Evolutionary conservation across 192 early-diverging fungal species (phyloP), one percentile per base, ranked within the genome.

Genomic region (Chytriomyces sp.): DNA sequence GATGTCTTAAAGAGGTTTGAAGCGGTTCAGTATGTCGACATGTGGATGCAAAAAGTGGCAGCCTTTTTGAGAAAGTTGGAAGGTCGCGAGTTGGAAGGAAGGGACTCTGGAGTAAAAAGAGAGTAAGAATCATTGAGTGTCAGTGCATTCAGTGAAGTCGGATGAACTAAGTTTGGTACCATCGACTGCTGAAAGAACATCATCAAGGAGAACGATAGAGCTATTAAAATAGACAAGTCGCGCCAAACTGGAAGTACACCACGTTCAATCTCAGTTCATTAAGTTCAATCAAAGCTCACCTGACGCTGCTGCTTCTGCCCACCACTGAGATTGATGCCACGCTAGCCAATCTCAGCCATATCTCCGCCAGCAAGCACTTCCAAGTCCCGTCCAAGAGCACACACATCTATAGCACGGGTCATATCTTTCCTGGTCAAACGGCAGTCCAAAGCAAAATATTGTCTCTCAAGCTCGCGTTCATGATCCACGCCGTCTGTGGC

Each of bases 131-230:
- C 4, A 89, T 23, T 48, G 24, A 77, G 16, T 89, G 13, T 92
- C 28, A 35, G 28, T 2, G n/a, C n/a, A n/a, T n/a, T n/a, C n/a
- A n/a, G n/a, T n/a, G 80, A 0, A 91, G 90, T n/a, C 43, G 93
- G 67, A 13, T 23, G 20, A 43, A 23, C 7, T 0, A 59, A 44
- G 45, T 43, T 43, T 62, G 48, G 7, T 80, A 82, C 77, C 90
- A 79, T 98, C 96, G 0, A 97, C 91, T 2, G 94, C 94, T 63
- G 90, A 89, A 50, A 98, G 77, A 8, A 93, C 94, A 66, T 96
- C 96, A 64, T 89, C 88, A 23, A 89, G 50, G 20, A 89, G 49
- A 28, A 83, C 63, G 43, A 88, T 83, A 59, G 79, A 77, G 18
- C 71, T 13, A 72, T 91, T 83, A 7, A 82, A 87, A 80, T 96